Percentiles rank a stretch among this genome's conserved stretches.
Evolutionary conservation across 1,139 yeast species (phyloP).

Genomic region (Taiozyma sp.): DNA sequence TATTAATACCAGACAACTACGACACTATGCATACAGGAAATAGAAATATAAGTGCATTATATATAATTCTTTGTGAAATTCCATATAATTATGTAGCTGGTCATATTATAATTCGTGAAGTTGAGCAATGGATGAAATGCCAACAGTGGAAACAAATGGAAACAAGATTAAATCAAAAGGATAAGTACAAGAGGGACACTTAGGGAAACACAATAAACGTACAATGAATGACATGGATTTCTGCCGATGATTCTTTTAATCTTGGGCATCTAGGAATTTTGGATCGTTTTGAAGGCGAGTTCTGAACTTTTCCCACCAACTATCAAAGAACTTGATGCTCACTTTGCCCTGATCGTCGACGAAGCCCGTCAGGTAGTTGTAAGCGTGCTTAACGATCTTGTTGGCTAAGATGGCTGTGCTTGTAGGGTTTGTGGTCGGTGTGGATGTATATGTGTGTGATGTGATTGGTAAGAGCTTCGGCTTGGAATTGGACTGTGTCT

Average conservation of each 20-base stretch:
- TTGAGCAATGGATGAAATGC: background rate
- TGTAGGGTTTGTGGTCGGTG: constrained; percentile 23
- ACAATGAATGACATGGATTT: background rate
- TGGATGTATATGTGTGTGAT: constrained; percentile 22
- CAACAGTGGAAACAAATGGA: background rate
- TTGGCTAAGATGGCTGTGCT: constrained; percentile 56
- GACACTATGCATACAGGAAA: background rate
- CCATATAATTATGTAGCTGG: background rate
- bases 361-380: constrained; percentile 84
- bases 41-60: constrained; percentile 14
- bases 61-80: constrained; percentile 30
- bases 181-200: background rate
- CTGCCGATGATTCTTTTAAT: background rate
- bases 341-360: constrained; percentile 75
- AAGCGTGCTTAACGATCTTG: constrained; percentile 87
- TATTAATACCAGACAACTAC: background rate
- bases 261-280: constrained; percentile 52
- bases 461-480: constrained; percentile 5
- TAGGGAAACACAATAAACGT: background rate
- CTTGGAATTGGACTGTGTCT: constrained; percentile 24
- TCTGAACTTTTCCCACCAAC: constrained; percentile 95
- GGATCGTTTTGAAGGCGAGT: constrained; percentile 75
- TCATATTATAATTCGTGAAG: background rate
- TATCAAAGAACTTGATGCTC: constrained; percentile 83
- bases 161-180: background rate